Base-by-base conservation (phyloP, 441 rosid genomes). In the Pelargonium australe region DNA sequence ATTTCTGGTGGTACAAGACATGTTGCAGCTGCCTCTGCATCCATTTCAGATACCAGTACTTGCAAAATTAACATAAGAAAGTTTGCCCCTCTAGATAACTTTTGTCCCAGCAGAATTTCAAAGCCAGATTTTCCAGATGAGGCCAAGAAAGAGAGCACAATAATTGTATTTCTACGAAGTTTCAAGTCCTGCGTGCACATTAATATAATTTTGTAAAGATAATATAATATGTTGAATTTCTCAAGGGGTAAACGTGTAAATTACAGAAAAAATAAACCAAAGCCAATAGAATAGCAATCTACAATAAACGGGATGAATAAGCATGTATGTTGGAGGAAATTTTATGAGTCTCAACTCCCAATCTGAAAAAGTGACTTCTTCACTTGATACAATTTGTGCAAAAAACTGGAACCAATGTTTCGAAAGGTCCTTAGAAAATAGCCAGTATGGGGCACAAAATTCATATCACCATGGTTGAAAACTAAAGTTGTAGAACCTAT, bases 101-200 rank as follows among this genome's bases (percentile, higher is more conserved):
- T 84, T 76, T 74, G 82, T 75, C 68, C 76, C 71, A 80, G 79
- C 67, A 90, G 76, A 67, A 92, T 80, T 76, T 90, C 87, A 80
- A 84, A 87, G 69, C 96, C 97, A 47, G 83, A 73, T 70, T 78
- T 86, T 73, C 96, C 93, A 45, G 90, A 90, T 25, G 99, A 89
- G 68, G 86, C 90, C 68, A 87, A 71, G 67, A 85, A 85, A 40
- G 97, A 97, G 68, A 95, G 82, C 72, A 84, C 71, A 72, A 76
- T 78, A 58, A 89, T 74, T 43, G 85, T 87, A 58, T 79, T 85
- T 74, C 89, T 81, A 70, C 86, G 85, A 45, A 95, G 92, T 73
- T 84, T 86, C 75, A 90, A 77, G 63, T 85, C 97, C 99, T 95
- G 89, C 70, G 80, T 72, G 17, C 67, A 41, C 76, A 76, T 34